These are phyloP conservation scores for Vitis hybrid DNA, from an alignment of 177 flowering plant species.

Conservation along the genomic window DNA sequence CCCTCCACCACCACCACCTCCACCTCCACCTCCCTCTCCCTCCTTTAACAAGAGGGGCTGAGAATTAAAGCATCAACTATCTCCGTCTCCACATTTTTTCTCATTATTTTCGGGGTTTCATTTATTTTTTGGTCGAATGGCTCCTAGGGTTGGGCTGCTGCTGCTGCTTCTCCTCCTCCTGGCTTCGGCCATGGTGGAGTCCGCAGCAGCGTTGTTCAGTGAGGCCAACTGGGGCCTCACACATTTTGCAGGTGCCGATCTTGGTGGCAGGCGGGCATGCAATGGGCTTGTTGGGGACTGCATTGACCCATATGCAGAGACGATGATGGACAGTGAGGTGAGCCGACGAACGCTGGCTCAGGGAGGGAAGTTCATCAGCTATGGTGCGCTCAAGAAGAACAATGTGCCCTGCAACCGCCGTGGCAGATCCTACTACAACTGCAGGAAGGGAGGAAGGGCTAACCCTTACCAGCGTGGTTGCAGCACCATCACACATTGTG, in stretches of 20 bases:
- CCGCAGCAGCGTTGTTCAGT: neutral
- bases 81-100: neutral
- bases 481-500: conserved; percentile 15
- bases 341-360: conserved; percentile 11
- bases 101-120: neutral
- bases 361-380: conserved; percentile 23
- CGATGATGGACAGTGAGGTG: conserved; percentile 19
- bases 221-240: neutral
- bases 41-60: conserved; percentile 2
- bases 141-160: neutral
- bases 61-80: neutral
- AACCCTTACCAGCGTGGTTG: conserved; percentile 28
- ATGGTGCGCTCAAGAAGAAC: conserved; percentile 22
- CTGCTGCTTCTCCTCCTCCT: conserved; percentile 13
- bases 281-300: conserved; percentile 20
- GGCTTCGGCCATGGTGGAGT: conserved; percentile 17
- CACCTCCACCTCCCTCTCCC: neutral
- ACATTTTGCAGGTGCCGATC: neutral
- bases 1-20: neutral
- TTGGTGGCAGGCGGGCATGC: conserved; percentile 10
- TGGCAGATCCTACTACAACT: conserved; percentile 28
- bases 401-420: conserved; percentile 25
- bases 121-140: conserved; percentile 8
- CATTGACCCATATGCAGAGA: conserved; percentile 17
- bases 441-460: conserved; percentile 7